Percentiles rank a stretch among this genome's conserved stretches.
Conservation (phyloP, 306 rosid genomes). For the Trifolium fragiferum region DNA sequence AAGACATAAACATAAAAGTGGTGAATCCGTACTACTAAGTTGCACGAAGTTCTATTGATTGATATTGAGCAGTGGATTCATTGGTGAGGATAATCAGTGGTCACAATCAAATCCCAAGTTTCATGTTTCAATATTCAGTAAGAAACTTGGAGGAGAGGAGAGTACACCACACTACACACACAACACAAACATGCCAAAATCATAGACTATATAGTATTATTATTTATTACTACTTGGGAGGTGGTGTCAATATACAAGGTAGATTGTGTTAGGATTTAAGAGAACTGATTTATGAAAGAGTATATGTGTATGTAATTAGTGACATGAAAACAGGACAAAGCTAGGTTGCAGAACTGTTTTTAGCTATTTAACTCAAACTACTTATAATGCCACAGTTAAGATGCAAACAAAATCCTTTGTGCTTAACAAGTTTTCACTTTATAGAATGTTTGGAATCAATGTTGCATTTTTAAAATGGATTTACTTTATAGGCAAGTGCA, state of each 20-base stretch:
- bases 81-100: conserved; percentile 45
- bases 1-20: conserved; percentile 48
- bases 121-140: conserved; percentile 27
- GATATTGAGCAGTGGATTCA: conserved; percentile 38
- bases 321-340: conserved; percentile 32
- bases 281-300: conserved; percentile 15
- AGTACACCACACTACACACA: not conserved
- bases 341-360: conserved; percentile 42
- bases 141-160: not conserved
- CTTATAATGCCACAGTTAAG: conserved; percentile 44
- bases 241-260: no score
- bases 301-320: not conserved
- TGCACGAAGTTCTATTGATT: conserved; percentile 42
- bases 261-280: not conserved
- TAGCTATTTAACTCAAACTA: conserved; percentile 43
- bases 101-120: conserved; percentile 52
- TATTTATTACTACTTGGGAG: no score
- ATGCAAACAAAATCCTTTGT: conserved; percentile 39
- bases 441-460: not conserved
- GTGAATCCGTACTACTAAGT: conserved; percentile 49
- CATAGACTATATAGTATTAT: no score
- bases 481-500: no score
- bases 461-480: no score
- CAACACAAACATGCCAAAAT: no score
- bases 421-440: conserved; percentile 1